Conservation (phyloP, 2,329 filamentous ascomycete genomes). For the Cladosporium colombiae region DNA sequence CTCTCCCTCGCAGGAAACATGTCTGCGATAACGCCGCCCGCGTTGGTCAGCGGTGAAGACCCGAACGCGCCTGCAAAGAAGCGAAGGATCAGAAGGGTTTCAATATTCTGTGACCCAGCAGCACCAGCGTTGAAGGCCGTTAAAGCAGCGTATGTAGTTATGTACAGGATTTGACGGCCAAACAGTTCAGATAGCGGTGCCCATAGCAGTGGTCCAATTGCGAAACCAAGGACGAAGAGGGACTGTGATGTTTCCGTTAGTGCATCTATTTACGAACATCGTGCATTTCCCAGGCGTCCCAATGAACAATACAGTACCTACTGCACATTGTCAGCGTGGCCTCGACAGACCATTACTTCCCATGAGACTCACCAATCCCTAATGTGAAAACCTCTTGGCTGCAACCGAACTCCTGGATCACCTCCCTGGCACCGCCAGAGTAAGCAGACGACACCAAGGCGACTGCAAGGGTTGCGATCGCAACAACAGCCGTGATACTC, state of each 20-base stretch:
- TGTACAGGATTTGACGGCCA: constrained; percentile 45
- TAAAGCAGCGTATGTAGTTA: constrained; percentile 39
- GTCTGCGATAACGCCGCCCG: constrained; percentile 50
- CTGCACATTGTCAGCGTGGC: neutral
- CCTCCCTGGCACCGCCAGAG: constrained; percentile 57
- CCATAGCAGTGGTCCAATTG: constrained; percentile 56
- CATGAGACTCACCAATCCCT: constrained; percentile 47
- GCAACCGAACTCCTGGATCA: constrained; percentile 58
- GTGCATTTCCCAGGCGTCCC: too few relatives aligned
- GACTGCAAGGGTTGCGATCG: constrained; percentile 67
- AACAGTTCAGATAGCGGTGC: constrained; percentile 64
- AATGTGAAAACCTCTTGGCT: constrained; percentile 58
- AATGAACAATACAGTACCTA: neutral
- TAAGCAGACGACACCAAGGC: constrained; percentile 72
- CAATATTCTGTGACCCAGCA: constrained; percentile 47
- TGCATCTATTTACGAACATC: neutral
- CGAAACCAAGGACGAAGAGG: constrained; percentile 64
- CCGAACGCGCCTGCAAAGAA: constrained; percentile 49
- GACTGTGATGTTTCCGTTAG: constrained; percentile 40
- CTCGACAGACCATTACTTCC: neutral
- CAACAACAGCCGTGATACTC: constrained; percentile 63
- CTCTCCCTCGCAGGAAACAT: constrained; percentile 46
- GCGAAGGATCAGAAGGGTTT: constrained; percentile 48
- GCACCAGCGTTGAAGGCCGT: constrained; percentile 46
- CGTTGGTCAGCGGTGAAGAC: constrained; percentile 47